Percentiles rank a stretch among this genome's conserved stretches.
phyloP scores from a whole-genome alignment of 148 eudicot species.

The Persicaria maculosa region DNA sequence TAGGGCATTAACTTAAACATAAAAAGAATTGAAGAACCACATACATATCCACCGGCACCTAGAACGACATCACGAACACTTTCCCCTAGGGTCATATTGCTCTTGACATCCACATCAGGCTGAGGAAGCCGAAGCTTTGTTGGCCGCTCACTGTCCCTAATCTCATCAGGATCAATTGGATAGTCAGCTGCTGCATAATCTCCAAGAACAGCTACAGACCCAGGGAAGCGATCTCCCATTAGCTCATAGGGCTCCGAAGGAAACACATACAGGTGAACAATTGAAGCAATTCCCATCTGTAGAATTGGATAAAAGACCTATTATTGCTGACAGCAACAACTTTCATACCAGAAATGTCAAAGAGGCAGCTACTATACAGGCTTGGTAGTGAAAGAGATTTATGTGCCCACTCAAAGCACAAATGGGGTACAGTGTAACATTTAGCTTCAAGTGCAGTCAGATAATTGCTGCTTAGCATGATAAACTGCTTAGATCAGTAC shows the following conservation, averaged over 20 bases:
- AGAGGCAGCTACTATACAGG: background rate
- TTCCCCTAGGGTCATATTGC: conserved; percentile 78
- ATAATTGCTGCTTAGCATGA: background rate
- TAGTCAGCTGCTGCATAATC: conserved; percentile 92
- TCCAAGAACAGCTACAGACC: conserved; percentile 84
- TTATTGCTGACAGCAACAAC: conserved; percentile 19
- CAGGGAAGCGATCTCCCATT: conserved; percentile 69
- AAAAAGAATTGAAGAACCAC: conserved; percentile 21
- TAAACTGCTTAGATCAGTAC: background rate
- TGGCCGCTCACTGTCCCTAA: conserved; percentile 94
- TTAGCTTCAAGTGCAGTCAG: background rate
- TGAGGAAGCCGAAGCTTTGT: conserved; percentile 89
- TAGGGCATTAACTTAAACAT: background rate
- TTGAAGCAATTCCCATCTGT: conserved; percentile 95
- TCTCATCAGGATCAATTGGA: conserved; percentile 93
- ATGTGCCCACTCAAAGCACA: background rate
- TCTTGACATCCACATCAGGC: conserved; percentile 50
- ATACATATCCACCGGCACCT: conserved; percentile 95
- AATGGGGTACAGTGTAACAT: background rate
- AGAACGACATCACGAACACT: conserved; percentile 88
- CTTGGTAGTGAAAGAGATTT: background rate
- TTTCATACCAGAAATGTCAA: background rate
- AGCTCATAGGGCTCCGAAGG: conserved; percentile 89
- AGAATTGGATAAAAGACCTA: conserved; percentile 41
- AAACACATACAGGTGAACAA: conserved; percentile 90